phyloP scores from a whole-genome alignment of 306 rosid genomes.

The Acmispon strigosus region DNA sequence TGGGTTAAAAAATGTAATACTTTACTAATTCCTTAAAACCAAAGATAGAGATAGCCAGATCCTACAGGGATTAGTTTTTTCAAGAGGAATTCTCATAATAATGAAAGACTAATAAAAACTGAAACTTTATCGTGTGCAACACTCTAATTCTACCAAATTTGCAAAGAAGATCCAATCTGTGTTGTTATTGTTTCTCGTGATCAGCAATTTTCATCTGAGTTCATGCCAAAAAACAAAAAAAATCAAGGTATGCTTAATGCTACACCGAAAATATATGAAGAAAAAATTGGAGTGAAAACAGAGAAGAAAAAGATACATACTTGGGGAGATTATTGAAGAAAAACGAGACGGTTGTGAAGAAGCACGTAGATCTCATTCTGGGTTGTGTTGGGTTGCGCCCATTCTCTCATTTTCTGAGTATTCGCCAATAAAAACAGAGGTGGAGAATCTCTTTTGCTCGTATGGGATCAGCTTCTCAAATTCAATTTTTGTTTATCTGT shows the following conservation, averaged over 20 bases:
- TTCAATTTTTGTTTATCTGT: background rate
- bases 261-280: background rate
- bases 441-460: conserved; percentile 19
- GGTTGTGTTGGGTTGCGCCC: background rate
- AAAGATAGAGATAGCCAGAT: conserved; percentile 17
- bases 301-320: conserved; percentile 9
- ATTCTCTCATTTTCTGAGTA: background rate
- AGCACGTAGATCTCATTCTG: conserved; percentile 34
- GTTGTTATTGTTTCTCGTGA: background rate
- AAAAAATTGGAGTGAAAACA: background rate
- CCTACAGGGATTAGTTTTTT: background rate
- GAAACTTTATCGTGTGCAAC: background rate
- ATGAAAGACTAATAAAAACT: background rate
- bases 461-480: background rate
- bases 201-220: conserved; percentile 4
- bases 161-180: conserved; percentile 31
- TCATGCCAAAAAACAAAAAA: conserved; percentile 1
- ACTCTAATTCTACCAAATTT: conserved; percentile 8
- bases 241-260: background rate
- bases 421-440: background rate
- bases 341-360: conserved; percentile 9
- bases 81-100: background rate
- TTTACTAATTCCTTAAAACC: background rate
- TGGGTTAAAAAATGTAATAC: background rate
- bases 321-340: background rate